Evolutionary conservation across 805 yeast species (phyloP).

Genomic region (Metschnikowia shivogae): DNA sequence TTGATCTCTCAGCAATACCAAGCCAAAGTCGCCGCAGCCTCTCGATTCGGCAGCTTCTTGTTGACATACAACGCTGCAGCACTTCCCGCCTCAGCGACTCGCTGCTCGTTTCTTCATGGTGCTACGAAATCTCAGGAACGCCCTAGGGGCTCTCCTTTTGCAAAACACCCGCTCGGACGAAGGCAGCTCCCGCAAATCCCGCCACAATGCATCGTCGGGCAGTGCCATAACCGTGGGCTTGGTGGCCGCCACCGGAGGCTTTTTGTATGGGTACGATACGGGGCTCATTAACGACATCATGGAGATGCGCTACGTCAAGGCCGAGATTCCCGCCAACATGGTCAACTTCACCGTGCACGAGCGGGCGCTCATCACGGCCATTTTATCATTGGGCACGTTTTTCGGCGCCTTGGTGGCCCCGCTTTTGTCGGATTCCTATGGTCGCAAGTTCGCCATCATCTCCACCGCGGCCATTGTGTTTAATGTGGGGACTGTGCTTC

Average conservation of each 20-base stretch:
- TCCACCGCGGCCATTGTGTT: slow-evolving; percentile 59
- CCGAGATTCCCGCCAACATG: slow-evolving; percentile 48
- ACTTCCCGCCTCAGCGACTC: background rate
- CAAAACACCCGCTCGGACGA: slow-evolving; percentile 34
- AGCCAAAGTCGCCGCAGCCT: background rate
- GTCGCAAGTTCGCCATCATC: slow-evolving; percentile 66
- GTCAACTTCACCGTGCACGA: slow-evolving; percentile 54
- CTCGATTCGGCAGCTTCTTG: background rate
- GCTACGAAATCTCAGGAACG: slow-evolving; percentile 5
- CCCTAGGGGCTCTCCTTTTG: slow-evolving; percentile 27
- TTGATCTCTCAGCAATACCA: background rate
- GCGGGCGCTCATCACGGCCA: slow-evolving; percentile 69
- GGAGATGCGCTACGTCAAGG: slow-evolving; percentile 67
- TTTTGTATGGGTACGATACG: slow-evolving; percentile 85
- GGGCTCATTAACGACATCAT: slow-evolving; percentile 76
- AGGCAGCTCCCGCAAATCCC: slow-evolving; percentile 31
- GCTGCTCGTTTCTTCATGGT: slow-evolving; percentile 4
- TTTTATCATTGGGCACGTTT: slow-evolving; percentile 79
- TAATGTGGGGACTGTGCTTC: slow-evolving; percentile 67
- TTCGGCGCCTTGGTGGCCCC: slow-evolving; percentile 56
- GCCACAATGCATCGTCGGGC: slow-evolving; percentile 47
- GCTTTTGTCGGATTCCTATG: slow-evolving; percentile 60
- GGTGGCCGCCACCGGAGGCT: slow-evolving; percentile 89
- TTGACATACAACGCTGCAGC: background rate
- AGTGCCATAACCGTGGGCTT: slow-evolving; percentile 72